A percentile compares a stretch with the other conserved stretches of the same genome.
phyloP scores from a whole-genome alignment of 306 rosid species.

The Medicago arabica region DNA sequence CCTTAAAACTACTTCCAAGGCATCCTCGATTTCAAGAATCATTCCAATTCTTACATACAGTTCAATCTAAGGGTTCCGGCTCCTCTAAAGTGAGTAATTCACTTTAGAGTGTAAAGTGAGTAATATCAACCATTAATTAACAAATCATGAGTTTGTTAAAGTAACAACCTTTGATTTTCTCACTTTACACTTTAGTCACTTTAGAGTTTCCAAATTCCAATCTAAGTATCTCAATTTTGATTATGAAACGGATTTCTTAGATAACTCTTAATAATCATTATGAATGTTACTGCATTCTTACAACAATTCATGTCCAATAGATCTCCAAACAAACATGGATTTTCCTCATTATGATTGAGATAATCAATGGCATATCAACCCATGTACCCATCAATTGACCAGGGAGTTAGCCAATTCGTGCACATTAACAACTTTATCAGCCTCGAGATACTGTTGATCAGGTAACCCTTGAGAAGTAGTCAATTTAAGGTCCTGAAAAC shows the following conservation, averaged over 20 bases:
- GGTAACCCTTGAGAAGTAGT: conserved; percentile 41
- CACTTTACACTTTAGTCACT: no score
- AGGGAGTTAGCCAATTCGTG: conserved; percentile 37
- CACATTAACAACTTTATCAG: conserved; percentile 43
- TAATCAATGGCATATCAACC: conserved; percentile 37
- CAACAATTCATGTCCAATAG: conserved; percentile 28
- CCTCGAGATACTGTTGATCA: conserved; percentile 45
- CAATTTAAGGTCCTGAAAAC: conserved; percentile 48
- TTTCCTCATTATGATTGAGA: conserved; percentile 27
- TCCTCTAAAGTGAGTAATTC: no score
- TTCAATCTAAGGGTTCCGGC: no score
- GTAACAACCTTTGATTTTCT: no score
- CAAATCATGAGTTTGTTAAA: no score
- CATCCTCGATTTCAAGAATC: conserved; percentile 29
- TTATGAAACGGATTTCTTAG: background rate
- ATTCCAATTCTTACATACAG: conserved; percentile 15
- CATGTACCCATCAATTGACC: conserved; percentile 41
- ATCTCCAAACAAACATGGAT: conserved; percentile 39
- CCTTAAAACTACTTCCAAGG: conserved; percentile 41
- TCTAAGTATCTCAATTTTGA: conserved; percentile 13
- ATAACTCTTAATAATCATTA: background rate
- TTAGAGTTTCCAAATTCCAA: background rate
- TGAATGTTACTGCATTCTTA: conserved; percentile 12
- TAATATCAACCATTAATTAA: no score
- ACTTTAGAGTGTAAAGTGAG: no score